Percentiles rank a stretch among this genome's conserved stretches.
Conservation (phyloP, 306 rosid species). For the Adenanthera pavonina region DNA sequence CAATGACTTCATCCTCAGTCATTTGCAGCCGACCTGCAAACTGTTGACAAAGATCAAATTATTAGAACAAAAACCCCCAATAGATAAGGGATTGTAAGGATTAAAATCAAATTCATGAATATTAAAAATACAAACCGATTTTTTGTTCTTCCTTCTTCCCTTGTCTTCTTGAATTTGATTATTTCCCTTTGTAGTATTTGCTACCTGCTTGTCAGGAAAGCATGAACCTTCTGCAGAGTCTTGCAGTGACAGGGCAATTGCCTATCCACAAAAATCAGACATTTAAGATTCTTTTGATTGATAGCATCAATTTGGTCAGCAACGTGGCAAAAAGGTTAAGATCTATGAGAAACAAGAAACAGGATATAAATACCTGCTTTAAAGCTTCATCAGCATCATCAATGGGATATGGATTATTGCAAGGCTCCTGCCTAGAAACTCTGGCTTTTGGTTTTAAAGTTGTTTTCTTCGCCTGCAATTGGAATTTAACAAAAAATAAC, state of each 20-base stretch:
- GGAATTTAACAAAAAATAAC: constrained; percentile 22
- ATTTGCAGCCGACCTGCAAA: constrained; percentile 80
- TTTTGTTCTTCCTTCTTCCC: constrained; percentile 68
- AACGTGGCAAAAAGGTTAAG: constrained; percentile 21
- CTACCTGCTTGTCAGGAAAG: constrained; percentile 38
- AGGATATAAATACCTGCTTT: constrained; percentile 56
- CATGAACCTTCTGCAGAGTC: constrained; percentile 46
- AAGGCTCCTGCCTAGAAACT: constrained; percentile 40
- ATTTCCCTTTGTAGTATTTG: constrained; percentile 44
- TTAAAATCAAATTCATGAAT: constrained; percentile 17
- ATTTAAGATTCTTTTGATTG: constrained; percentile 35
- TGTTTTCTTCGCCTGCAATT: constrained; percentile 59
- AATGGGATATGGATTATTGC: constrained; percentile 35
- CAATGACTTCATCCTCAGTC: constrained; percentile 82
- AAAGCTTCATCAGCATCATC: constrained; percentile 78
- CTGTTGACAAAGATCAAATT: constrained; percentile 50
- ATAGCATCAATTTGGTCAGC: background rate
- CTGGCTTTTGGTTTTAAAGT: constrained; percentile 50
- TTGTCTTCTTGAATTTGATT: constrained; percentile 50
- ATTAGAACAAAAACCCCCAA: constrained; percentile 14
- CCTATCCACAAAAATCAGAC: constrained; percentile 56
- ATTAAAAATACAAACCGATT: constrained; percentile 52
- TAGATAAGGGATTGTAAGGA: constrained; percentile 2
- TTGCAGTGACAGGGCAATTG: constrained; percentile 81
- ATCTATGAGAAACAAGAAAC: constrained; percentile 24